A percentile compares a stretch with the other conserved stretches of the same genome.
These are phyloP conservation scores for Colletotrichum agaves DNA, from an alignment of 2,329 filamentous ascomycete species.

Conservation along the genomic window DNA sequence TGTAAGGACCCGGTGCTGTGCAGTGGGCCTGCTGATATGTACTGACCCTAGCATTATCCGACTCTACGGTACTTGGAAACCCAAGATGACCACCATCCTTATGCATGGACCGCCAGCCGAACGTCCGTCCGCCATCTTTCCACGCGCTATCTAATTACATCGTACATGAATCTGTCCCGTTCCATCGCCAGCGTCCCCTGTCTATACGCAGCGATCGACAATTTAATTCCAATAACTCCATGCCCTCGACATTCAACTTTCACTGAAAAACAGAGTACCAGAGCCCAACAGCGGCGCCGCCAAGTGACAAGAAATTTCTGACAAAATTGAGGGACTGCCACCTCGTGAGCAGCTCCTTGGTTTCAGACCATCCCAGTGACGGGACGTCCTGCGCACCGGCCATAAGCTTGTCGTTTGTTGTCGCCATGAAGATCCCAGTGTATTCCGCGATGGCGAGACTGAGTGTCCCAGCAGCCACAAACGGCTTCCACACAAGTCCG, in stretches of 20 bases:
- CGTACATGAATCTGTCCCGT: conserved; percentile 21
- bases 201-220: conserved; percentile 15
- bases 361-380: conserved; percentile 23
- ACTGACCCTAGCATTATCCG: conserved; percentile 2
- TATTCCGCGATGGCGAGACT: conserved; percentile 53
- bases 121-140: conserved; percentile 5
- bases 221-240: not conserved
- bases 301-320: conserved; percentile 28
- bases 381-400: conserved; percentile 33
- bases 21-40: conserved; percentile 8
- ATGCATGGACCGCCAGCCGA: conserved; percentile 2
- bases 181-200: conserved; percentile 5
- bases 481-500: conserved; percentile 48
- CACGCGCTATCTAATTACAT: conserved; percentile 19
- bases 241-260: not conserved
- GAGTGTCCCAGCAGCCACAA: conserved; percentile 46
- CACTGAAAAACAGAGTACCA: conserved; percentile 27
- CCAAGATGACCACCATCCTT: conserved; percentile 1
- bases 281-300: conserved; percentile 24
- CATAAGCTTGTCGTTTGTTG: conserved; percentile 49
- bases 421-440: conserved; percentile 50
- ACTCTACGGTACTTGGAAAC: conserved; percentile 3
- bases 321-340: conserved; percentile 36
- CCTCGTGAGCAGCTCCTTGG: conserved; percentile 29
- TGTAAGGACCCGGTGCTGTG: conserved; percentile 24